phyloP scores from a whole-genome alignment of 73 alveolate species.

The Paramecium sonneborni region DNA sequence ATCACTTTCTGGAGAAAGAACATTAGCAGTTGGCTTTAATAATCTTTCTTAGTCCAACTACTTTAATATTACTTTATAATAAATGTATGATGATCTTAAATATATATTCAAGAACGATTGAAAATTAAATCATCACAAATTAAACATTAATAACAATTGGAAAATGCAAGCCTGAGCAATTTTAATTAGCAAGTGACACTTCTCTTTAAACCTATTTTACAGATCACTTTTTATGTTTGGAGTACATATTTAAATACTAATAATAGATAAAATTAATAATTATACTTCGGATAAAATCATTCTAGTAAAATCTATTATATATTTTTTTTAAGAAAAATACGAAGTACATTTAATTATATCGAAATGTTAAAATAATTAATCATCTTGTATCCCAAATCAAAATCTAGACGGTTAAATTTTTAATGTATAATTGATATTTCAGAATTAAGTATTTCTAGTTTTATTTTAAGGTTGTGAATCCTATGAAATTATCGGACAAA shows the following conservation, averaged over 20 bases:
- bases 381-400: neutral
- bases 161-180: neutral
- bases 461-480: neutral
- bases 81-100: neutral
- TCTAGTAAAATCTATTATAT: neutral
- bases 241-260: neutral
- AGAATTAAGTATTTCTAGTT: neutral
- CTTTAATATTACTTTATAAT: neutral
- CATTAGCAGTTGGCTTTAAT: neutral
- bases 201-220: neutral
- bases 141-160: neutral
- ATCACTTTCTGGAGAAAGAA: neutral
- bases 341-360: neutral
- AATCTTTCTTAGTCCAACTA: neutral
- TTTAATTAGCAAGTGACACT: neutral
- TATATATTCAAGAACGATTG: neutral
- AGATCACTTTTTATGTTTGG: neutral
- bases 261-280: neutral
- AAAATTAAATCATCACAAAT: neutral
- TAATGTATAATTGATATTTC: neutral
- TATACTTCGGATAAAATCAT: neutral
- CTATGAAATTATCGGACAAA: neutral
- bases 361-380: neutral
- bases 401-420: neutral
- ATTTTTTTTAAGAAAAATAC: neutral